Percentiles rank a stretch among this genome's conserved stretches.
Evolutionary conservation across 768 basidiomycete species (phyloP).

Genomic region (Pulveroboletus sp.): DNA sequence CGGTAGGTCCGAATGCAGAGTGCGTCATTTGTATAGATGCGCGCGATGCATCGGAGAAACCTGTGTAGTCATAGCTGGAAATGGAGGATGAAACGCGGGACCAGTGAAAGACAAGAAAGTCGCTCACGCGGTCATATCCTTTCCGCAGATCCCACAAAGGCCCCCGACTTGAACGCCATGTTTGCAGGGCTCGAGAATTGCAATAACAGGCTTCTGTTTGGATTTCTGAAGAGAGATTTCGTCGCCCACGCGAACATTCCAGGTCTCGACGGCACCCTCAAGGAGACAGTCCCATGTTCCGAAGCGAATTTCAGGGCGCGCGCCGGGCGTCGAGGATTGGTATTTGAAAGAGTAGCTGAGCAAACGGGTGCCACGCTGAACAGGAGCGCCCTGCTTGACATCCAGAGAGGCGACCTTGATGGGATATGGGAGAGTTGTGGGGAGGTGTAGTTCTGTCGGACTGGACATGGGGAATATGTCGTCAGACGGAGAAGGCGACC

Average conservation of each 20-base stretch:
- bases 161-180: constrained; percentile 93
- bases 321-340: constrained; percentile 41
- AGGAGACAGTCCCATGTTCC: constrained; percentile 90
- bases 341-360: constrained; percentile 83
- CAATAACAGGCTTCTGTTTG: constrained; percentile 56
- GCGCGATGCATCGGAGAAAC: constrained; percentile 81
- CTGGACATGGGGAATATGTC: constrained; percentile 43
- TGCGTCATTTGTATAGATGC: constrained; percentile 95
- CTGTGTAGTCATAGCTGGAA: constrained; percentile 76
- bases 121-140: constrained; percentile 87
- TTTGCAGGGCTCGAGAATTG: constrained; percentile 88
- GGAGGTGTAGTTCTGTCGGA: constrained; percentile 75
- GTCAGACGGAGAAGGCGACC: constrained; percentile 4
- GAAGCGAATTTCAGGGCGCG: constrained; percentile 65
- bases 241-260: constrained; percentile 69
- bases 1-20: constrained; percentile 85
- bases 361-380: constrained; percentile 74
- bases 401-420: constrained; percentile 76
- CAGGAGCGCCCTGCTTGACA: constrained; percentile 38
- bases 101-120: constrained; percentile 3
- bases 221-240: constrained; percentile 58
- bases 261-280: constrained; percentile 71
- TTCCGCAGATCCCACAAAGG: constrained; percentile 91
- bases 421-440: constrained; percentile 80
- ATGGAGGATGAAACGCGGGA: constrained; percentile 11